Evolutionary conservation across 257 asterid species (phyloP).

Genomic region (Solanum microdontum): DNA sequence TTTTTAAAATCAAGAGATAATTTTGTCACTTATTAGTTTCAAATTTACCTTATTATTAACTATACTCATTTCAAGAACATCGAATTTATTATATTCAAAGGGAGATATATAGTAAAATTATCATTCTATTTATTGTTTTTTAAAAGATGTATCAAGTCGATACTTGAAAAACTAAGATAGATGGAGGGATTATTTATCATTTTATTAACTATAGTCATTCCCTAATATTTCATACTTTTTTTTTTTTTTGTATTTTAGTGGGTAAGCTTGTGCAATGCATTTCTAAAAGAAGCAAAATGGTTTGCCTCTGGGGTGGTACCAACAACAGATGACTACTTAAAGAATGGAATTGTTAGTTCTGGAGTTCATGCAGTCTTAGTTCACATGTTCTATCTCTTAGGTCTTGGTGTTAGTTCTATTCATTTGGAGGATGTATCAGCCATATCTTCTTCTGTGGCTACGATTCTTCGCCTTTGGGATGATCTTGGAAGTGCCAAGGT

Average conservation of each 20-base stretch:
- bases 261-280: slow-evolving; percentile 39
- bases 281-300: slow-evolving; percentile 42
- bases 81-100: too few relatives aligned
- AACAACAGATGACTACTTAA: slow-evolving; percentile 23
- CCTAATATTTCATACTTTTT: too few relatives aligned
- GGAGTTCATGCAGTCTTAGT: slow-evolving; percentile 21
- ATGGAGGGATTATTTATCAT: neutral
- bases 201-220: too few relatives aligned
- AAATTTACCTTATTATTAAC: too few relatives aligned
- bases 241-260: slow-evolving; percentile 18
- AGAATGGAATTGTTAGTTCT: slow-evolving; percentile 34
- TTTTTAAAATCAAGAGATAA: too few relatives aligned
- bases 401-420: slow-evolving; percentile 1
- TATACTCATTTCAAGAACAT: too few relatives aligned
- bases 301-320: slow-evolving; percentile 11
- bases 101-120: too few relatives aligned
- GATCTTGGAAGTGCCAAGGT: slow-evolving; percentile 36
- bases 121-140: too few relatives aligned
- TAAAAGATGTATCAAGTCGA: neutral
- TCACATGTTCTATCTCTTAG: slow-evolving; percentile 24
- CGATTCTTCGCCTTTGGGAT: slow-evolving; percentile 7
- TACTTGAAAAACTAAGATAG: neutral
- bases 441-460: slow-evolving; percentile 21
- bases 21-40: too few relatives aligned
- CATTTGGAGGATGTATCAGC: neutral